phyloP scores from a whole-genome alignment of 2,329 filamentous ascomycete species.

The Pleomassaria siparia region DNA sequence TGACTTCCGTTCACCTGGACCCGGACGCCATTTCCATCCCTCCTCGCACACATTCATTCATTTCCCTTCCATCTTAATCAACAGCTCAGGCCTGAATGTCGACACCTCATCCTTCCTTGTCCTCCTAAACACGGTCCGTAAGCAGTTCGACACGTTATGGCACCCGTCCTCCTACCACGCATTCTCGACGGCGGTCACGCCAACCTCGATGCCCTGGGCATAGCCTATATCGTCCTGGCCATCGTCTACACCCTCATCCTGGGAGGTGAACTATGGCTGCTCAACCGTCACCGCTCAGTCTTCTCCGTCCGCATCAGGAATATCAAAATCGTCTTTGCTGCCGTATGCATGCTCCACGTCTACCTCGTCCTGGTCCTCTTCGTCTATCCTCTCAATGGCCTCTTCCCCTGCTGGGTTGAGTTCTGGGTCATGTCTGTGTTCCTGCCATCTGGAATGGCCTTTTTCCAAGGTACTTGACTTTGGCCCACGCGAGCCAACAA shows the following conservation, averaged over 20 bases:
- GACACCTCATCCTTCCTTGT: conserved; percentile 10
- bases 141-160: conserved; percentile 25
- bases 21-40: conserved; percentile 18
- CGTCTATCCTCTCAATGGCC: conserved; percentile 41
- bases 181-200: conserved; percentile 31
- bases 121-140: conserved; percentile 12
- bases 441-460: conserved; percentile 41
- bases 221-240: conserved; percentile 34
- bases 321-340: conserved; percentile 36
- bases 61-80: conserved; percentile 23
- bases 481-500: neutral
- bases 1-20: conserved; percentile 24
- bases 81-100: conserved; percentile 25
- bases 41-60: conserved; percentile 24
- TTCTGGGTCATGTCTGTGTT: conserved; percentile 45
- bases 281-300: conserved; percentile 29
- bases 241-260: conserved; percentile 38
- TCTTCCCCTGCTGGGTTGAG: conserved; percentile 39
- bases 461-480: conserved; percentile 37
- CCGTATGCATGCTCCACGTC: conserved; percentile 39
- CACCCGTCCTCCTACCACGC: conserved; percentile 28
- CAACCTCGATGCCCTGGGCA: conserved; percentile 36
- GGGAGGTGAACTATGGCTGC: conserved; percentile 30
- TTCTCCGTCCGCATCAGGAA: conserved; percentile 39
- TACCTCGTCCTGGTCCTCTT: conserved; percentile 40